phyloP scores from a whole-genome alignment of 2,329 filamentous ascomycete species.

The Stylonectria norvegica region DNA sequence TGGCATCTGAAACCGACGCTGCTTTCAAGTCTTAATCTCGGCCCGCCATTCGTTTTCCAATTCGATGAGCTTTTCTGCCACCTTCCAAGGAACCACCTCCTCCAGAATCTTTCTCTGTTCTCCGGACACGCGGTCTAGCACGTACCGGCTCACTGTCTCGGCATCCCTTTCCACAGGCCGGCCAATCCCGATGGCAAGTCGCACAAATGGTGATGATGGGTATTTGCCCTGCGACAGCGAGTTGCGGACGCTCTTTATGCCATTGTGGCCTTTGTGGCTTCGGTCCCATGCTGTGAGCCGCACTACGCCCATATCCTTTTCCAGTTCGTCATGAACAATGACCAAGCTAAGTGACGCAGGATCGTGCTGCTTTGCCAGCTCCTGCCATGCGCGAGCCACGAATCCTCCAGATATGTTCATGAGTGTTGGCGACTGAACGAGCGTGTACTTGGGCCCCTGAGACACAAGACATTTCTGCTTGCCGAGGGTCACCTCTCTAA shows the following conservation, averaged over 20 bases:
- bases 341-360: conserved; percentile 53
- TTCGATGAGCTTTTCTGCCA: conserved; percentile 49
- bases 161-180: conserved; percentile 67
- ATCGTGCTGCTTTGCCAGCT: conserved; percentile 43
- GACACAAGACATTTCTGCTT: conserved; percentile 51
- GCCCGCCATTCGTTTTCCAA: conserved; percentile 40
- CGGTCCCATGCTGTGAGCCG: conserved; percentile 59
- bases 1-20: neutral
- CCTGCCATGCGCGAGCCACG: conserved; percentile 62
- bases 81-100: conserved; percentile 46
- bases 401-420: conserved; percentile 86
- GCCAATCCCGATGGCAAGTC: conserved; percentile 85
- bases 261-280: conserved; percentile 71
- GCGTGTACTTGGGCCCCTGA: conserved; percentile 52
- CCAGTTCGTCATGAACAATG: conserved; percentile 85
- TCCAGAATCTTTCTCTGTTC: conserved; percentile 51
- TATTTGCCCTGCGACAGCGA: conserved; percentile 44
- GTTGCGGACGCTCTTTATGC: conserved; percentile 63
- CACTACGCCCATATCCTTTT: conserved; percentile 66
- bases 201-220: conserved; percentile 42
- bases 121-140: conserved; percentile 64
- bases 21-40: conserved; percentile 19
- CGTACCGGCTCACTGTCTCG: conserved; percentile 69
- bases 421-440: conserved; percentile 69
- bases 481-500: conserved; percentile 46